These are phyloP conservation scores for Penicillium egyptiacum DNA, from an alignment of 495 filamentous ascomycete species.

Conservation along the genomic window DNA sequence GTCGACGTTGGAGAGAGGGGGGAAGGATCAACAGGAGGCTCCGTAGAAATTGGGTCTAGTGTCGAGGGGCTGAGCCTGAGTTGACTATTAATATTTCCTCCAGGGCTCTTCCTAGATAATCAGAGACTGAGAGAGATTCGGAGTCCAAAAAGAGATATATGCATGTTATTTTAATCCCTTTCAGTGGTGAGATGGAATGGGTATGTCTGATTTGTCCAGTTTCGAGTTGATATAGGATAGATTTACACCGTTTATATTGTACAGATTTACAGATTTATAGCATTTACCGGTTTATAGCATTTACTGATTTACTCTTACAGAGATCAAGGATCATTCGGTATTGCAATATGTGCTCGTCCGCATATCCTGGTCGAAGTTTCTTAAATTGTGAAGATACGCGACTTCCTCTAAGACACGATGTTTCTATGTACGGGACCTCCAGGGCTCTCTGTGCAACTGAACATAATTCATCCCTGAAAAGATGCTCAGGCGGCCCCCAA, in stretches of 20 bases:
- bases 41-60: conserved; percentile 28
- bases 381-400: not conserved
- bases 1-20: conserved; percentile 8
- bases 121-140: not conserved
- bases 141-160: not conserved
- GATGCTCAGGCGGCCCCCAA: conserved; percentile 59
- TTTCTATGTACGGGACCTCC: conserved; percentile 5
- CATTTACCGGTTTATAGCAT: too few relatives aligned
- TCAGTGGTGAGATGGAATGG: not conserved
- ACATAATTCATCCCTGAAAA: not conserved
- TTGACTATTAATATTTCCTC: conserved; percentile 12
- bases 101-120: not conserved
- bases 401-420: conserved; percentile 3
- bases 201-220: conserved; percentile 7
- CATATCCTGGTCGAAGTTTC: conserved; percentile 1
- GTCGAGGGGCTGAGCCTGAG: conserved; percentile 25
- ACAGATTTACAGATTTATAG: too few relatives aligned
- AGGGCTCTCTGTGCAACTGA: conserved; percentile 9
- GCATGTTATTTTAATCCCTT: not conserved
- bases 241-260: not conserved
- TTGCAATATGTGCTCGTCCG: not conserved
- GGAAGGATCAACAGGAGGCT: conserved; percentile 33
- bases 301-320: too few relatives aligned
- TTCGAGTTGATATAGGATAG: not conserved
- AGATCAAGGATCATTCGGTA: not conserved